A percentile compares a stretch with the other conserved stretches of the same genome.
Evolutionary conservation across 2,329 filamentous ascomycete genomes (phyloP).

Genomic region (Juglanconis sp.): DNA sequence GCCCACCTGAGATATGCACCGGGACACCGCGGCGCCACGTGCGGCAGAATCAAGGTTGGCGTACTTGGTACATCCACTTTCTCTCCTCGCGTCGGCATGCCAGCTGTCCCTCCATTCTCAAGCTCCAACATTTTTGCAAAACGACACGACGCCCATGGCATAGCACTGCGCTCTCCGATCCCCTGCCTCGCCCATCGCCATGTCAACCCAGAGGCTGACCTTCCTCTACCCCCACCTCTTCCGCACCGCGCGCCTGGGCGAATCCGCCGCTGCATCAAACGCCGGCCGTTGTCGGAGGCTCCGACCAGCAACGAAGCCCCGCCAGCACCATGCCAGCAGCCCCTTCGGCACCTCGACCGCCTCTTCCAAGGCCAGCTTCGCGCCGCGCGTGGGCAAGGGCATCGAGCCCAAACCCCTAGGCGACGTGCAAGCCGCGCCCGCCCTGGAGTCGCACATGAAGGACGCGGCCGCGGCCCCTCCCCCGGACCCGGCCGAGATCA

Average conservation of each 20-base stretch:
- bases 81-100: neutral
- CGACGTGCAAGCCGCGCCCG: constrained; percentile 15
- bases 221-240: constrained; percentile 69
- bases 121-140: neutral
- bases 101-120: constrained; percentile 7
- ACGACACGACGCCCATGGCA: constrained; percentile 7
- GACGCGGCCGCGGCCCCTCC: neutral
- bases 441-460: constrained; percentile 17
- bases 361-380: constrained; percentile 42
- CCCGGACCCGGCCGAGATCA: constrained; percentile 6
- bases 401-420: constrained; percentile 47
- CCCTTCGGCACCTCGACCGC: constrained; percentile 36
- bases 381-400: constrained; percentile 57
- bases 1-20: neutral
- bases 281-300: constrained; percentile 24
- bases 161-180: constrained; percentile 6
- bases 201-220: constrained; percentile 61
- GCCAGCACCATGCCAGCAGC: constrained; percentile 25
- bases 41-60: neutral
- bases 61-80: neutral
- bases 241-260: constrained; percentile 46
- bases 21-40: neutral
- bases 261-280: constrained; percentile 39
- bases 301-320: constrained; percentile 17
- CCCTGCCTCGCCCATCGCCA: constrained; percentile 31